Evolutionary conservation across 164 flowering plant genomes (phyloP).

Genomic region (Protea cynaroides): DNA sequence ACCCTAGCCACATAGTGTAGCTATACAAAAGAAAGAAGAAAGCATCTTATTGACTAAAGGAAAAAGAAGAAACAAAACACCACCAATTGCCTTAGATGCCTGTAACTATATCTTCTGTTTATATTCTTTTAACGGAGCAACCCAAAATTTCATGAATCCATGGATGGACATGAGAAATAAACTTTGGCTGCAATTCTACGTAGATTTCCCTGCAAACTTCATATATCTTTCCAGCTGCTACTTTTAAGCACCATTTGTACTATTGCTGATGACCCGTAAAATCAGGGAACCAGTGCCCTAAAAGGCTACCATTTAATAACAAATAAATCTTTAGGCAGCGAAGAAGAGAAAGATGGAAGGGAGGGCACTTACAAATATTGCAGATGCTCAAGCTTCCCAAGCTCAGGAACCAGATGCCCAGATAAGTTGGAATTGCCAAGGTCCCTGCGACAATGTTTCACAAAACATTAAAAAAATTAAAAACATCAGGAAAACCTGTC

Average conservation of each 20-base stretch:
- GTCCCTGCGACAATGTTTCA: conserved; percentile 51
- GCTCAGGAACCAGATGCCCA: conserved; percentile 81
- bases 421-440: conserved; percentile 78
- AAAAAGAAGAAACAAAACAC: too few species aligned
- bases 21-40: too few species aligned
- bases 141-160: too few species aligned
- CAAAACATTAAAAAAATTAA: conserved; percentile 6
- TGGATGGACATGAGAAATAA: background rate
- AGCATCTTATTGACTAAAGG: too few species aligned
- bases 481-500: background rate
- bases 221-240: background rate
- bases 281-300: too few species aligned
- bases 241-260: background rate
- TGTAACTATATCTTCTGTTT: too few species aligned
- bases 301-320: too few species aligned
- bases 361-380: conserved; percentile 69
- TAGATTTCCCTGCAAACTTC: background rate
- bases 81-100: too few species aligned
- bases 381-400: conserved; percentile 82
- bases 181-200: background rate
- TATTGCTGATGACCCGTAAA: too few species aligned
- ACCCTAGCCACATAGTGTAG: too few species aligned
- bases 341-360: background rate
- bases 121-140: too few species aligned
- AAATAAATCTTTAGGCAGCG: background rate